Base-by-base conservation (phyloP, 768 basidiomycete species). In the Trametes sanguinea region DNA sequence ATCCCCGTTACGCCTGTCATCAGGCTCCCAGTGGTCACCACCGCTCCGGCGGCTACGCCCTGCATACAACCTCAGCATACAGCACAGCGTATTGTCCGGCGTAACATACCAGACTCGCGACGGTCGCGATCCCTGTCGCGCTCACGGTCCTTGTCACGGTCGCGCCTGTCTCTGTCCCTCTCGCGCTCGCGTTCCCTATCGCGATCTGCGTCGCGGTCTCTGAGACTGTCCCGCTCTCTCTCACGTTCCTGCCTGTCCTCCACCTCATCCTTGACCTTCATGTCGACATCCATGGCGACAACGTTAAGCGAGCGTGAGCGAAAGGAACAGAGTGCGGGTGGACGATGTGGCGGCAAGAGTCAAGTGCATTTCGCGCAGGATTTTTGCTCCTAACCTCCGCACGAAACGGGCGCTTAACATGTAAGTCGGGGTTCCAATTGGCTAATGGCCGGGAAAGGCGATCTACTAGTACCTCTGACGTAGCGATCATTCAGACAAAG, bases 11-110 rank as follows among this genome's bases (percentile, higher is more conserved):
- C 91, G 86, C 72, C 86, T 81, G 35, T 88, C 81, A n/a, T 85
- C 90, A 0, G 91, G 90, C 67, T 93, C 92, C 90, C 90, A 93
- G 67, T 93, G 90, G 74, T 94, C 91, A 42, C 76, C 75, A 29
- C 69, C 69, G 40, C 71, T 73, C 39, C 78, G 76, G 47, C 79
- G 72, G 42, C 78, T 80, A 74, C 72, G 82, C 77, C 68, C 83
- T 81, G 74, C 54, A 59, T 72, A 61, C 74, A 74, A 64, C 52
- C 13, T 48, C 9, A 58, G 48, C 14, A 29, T 48, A 42, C 27
- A 63, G 54, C 44, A 43, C 57, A 57, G 60, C 57, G 32, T 55
- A 55, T 33, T 22, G 4, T 33, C 48, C 14, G 42, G 45, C 7
- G 40, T 44, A 37, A 71, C 78, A 30, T 46, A 88, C 89, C 82